Conservation (phyloP, 2,329 filamentous ascomycete species). For the Coniochaeta sp. region DNA sequence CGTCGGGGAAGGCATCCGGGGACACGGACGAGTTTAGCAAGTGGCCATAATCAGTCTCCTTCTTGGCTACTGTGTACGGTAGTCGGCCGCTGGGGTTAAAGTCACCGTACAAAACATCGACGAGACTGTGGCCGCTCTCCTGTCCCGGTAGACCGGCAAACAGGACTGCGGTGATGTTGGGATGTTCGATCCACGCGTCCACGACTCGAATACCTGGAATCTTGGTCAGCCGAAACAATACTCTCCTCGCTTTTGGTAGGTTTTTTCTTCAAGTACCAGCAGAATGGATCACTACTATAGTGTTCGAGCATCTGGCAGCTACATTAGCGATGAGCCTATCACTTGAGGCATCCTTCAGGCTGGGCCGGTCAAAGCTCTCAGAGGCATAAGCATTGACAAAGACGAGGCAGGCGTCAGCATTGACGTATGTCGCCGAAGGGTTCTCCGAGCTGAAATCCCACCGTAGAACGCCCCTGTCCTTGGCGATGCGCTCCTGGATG, state of each 20-base stretch:
- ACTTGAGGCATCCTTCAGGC: constrained; percentile 62
- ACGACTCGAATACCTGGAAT: constrained; percentile 43
- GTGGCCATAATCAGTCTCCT: constrained; percentile 45
- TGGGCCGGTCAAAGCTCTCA: constrained; percentile 64
- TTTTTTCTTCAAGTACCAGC: constrained; percentile 22
- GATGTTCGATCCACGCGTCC: constrained; percentile 57
- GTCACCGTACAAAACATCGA: constrained; percentile 51
- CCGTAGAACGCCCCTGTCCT: constrained; percentile 49
- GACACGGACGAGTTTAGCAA: constrained; percentile 42
- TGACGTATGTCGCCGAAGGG: constrained; percentile 34
- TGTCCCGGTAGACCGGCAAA: constrained; percentile 60
- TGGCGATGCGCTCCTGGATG: constrained; percentile 43
- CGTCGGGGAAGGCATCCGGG: constrained; percentile 48
- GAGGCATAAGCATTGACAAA: constrained; percentile 66
- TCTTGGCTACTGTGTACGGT: constrained; percentile 53
- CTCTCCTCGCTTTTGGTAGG: not conserved
- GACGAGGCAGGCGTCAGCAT: constrained; percentile 55
- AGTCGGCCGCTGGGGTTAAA: constrained; percentile 47
- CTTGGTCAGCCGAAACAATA: not conserved
- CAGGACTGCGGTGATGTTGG: constrained; percentile 57
- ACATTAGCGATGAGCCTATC: constrained; percentile 53
- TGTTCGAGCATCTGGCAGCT: constrained; percentile 52
- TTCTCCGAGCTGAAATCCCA: constrained; percentile 43
- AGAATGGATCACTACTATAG: constrained; percentile 57
- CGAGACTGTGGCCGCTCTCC: constrained; percentile 51